Evolutionary conservation across 202 grass and related monocot species (phyloP).

Genomic region (Schoenoplectus triqueter): DNA sequence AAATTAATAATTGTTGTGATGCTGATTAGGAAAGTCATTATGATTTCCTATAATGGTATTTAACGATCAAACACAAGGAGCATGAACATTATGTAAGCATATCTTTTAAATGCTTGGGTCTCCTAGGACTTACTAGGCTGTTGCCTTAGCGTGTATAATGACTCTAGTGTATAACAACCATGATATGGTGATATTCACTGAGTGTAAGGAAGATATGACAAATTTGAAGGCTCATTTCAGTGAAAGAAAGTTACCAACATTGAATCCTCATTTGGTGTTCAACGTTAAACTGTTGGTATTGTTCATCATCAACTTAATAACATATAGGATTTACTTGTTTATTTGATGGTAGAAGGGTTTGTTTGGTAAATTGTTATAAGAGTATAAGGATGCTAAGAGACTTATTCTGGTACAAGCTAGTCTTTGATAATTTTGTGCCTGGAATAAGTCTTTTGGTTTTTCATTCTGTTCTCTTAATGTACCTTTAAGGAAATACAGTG

Average conservation of each 20-base stretch:
- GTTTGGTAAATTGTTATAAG: background rate
- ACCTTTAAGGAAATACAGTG: background rate
- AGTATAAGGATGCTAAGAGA: background rate
- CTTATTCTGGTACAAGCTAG: background rate
- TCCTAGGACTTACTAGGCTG: background rate
- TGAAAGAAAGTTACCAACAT: background rate
- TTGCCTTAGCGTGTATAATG: background rate
- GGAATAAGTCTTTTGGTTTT: background rate
- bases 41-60: slow-evolving; percentile 6
- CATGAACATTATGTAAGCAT: background rate
- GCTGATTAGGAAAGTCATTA: background rate
- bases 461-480: background rate
- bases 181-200: background rate
- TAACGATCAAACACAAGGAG: background rate
- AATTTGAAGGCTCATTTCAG: background rate
- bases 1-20: background rate
- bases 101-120: background rate
- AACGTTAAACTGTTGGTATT: no score
- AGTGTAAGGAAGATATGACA: background rate
- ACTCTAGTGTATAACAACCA: background rate
- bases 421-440: background rate
- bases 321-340: no score
- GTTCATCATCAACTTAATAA: no score
- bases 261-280: background rate
- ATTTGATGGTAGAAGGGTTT: background rate